phyloP scores from a whole-genome alignment of 495 filamentous ascomycete genomes.

The Tuber indicum region DNA sequence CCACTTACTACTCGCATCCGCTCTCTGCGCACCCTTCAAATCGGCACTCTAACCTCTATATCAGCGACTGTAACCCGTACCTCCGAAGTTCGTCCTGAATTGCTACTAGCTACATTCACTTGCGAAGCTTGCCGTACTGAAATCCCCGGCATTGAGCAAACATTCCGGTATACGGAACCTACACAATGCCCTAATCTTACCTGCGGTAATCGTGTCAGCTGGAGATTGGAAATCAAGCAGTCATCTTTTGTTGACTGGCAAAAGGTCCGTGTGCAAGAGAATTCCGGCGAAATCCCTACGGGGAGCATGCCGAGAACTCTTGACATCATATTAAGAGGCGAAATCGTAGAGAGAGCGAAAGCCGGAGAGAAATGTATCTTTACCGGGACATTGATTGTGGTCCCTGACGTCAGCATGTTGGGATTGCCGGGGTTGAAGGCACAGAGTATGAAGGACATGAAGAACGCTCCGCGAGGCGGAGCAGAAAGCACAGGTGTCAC shows the following conservation, averaged over 20 bases:
- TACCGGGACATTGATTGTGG: constrained; percentile 89
- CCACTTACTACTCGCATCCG: constrained; percentile 88
- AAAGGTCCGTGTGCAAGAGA: constrained; percentile 94
- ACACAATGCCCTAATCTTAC: constrained; percentile 87
- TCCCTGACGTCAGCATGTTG: constrained; percentile 93
- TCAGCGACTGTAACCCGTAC: constrained; percentile 95
- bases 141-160: constrained; percentile 88
- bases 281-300: constrained; percentile 94
- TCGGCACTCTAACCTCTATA: constrained; percentile 86
- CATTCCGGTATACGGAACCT: constrained; percentile 93
- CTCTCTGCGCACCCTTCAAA: constrained; percentile 79
- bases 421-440: constrained; percentile 79
- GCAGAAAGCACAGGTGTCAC: constrained; percentile 60
- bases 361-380: constrained; percentile 98
- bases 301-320: constrained; percentile 98
- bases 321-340: constrained; percentile 94
- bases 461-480: constrained; percentile 66
- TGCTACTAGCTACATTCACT: constrained; percentile 84
- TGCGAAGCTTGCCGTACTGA: constrained; percentile 80
- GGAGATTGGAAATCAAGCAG: constrained; percentile 91
- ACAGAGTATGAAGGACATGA: constrained; percentile 77
- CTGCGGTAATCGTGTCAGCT: constrained; percentile 83
- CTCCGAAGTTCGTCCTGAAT: constrained; percentile 89
- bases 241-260: constrained; percentile 99
- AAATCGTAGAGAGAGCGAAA: constrained; percentile 95